These are phyloP conservation scores for Wickerhamomyces sp. DNA, from an alignment of 1,139 yeast genomes.

Conservation along the genomic window DNA sequence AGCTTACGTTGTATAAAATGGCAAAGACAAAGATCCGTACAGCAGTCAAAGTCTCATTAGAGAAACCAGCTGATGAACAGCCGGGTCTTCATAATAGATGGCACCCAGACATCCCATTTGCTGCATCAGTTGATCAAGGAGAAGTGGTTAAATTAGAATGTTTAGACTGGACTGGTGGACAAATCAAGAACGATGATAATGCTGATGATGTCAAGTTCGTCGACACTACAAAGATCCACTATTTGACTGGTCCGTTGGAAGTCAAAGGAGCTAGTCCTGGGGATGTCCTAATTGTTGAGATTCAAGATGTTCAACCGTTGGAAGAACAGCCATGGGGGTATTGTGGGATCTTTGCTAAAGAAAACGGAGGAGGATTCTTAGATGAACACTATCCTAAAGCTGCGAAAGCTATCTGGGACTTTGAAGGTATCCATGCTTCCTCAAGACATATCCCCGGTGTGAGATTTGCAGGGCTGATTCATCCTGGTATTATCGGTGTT, in stretches of 20 bases:
- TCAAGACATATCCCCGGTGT: constrained; percentile 46
- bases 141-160: constrained; percentile 44
- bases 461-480: constrained; percentile 32
- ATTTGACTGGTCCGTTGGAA: constrained; percentile 43
- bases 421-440: constrained; percentile 44
- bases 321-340: constrained; percentile 51
- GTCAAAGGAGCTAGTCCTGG: constrained; percentile 43
- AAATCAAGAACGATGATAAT: constrained; percentile 38
- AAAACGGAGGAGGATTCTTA: constrained; percentile 46
- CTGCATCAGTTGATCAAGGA: constrained; percentile 35
- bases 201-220: constrained; percentile 43
- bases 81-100: constrained; percentile 45
- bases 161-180: constrained; percentile 51
- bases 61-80: constrained; percentile 40
- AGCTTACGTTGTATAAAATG: background rate
- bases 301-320: constrained; percentile 46
- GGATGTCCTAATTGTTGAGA: constrained; percentile 43
- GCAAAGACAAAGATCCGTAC: background rate
- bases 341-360: constrained; percentile 41
- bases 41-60: constrained; percentile 16
- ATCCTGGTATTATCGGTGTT: constrained; percentile 47
- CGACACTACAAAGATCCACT: constrained; percentile 41
- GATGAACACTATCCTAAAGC: constrained; percentile 44
- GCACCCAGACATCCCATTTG: constrained; percentile 46
- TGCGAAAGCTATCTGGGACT: constrained; percentile 47